phyloP scores from a whole-genome alignment of 2,329 filamentous ascomycete species.

The Akanthomyces muscarius region DNA sequence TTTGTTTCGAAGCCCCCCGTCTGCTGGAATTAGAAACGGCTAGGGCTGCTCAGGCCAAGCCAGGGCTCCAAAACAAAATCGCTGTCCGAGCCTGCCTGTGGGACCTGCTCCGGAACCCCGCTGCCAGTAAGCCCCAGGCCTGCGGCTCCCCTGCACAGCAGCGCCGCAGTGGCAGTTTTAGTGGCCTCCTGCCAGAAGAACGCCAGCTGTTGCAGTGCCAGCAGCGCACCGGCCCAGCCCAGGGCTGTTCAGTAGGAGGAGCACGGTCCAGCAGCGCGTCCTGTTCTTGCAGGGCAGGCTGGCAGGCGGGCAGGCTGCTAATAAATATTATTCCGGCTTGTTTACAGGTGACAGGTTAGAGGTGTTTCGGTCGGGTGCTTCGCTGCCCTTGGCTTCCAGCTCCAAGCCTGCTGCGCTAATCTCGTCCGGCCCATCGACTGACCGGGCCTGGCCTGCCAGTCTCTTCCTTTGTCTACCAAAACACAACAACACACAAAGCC shows the following conservation, averaged over 20 bases:
- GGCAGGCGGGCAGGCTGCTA: too few relatives aligned
- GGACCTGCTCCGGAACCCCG: not conserved
- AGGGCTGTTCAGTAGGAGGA: not conserved
- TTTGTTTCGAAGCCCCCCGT: not conserved
- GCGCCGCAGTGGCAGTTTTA: not conserved
- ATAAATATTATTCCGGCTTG: not conserved
- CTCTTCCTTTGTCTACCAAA: not conserved
- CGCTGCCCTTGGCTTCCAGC: not conserved
- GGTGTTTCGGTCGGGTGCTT: too few relatives aligned
- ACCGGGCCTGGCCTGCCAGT: not conserved
- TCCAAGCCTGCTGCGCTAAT: not conserved
- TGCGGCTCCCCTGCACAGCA: not conserved
- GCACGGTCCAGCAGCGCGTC: not conserved
- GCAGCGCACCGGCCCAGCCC: too few relatives aligned
- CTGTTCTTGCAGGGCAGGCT: not conserved
- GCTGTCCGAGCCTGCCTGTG: not conserved
- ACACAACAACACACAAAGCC: constrained; percentile 7
- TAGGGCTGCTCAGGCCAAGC: not conserved
- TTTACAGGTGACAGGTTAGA: not conserved
- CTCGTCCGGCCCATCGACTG: not conserved
- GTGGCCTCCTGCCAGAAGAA: too few relatives aligned
- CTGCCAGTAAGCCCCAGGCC: not conserved
- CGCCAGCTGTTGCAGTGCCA: too few relatives aligned
- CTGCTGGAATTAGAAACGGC: too few relatives aligned
- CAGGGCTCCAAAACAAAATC: constrained; percentile 1